Base-by-base conservation (phyloP, 441 rosid species). In the Iberis amara region DNA sequence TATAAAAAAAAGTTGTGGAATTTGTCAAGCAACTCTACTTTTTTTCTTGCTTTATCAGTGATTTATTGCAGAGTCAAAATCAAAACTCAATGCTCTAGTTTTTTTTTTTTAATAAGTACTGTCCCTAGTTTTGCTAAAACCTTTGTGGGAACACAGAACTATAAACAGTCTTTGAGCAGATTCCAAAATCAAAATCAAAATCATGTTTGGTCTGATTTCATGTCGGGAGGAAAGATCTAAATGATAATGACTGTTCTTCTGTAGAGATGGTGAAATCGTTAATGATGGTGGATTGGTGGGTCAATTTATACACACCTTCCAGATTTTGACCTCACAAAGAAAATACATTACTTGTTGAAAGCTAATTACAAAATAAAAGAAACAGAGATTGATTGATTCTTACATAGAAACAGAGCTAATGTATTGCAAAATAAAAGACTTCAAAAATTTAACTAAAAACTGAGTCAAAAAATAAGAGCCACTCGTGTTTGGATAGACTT, bases 221-320 rank as follows among this genome's bases (percentile, higher is more conserved):
- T 66, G 70, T 66, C 61, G 70, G 65, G 49, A 15, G 26, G 38
- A 45, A 59, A 47, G 47, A 66, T 66, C 23, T 47, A 59, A 30
- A 40, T 66, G 70, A 66, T 66, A 53, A 66, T 33, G 70, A 59
- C 65, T 59, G 8, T 40, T 53, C 10, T 58, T 52, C 35, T 39
- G 55, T 58, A n/a, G 52, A 33, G 8, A 53, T 58, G 55, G 65
- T 65, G 60, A 65, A 46, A 10, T 59, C n/a, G 55, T 65, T 45
- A 58, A 58, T 52, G 60, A 55, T 52, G 51, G 51, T 65, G 65
- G 65, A 60, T 58, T 52, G 51, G 51, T 65, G 65, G 65, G 65
- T 58, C 69, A 42, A 50, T 8, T 9, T 38, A 18, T 46, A 31
- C 24, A 30, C 23, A 56, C 31, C 53, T 65, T 51, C 23, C 30